Evolutionary conservation across 1,284 basidiomycete species (phyloP), one percentile per base, ranked within the genome.

Genomic region (Jaminaea rosea): DNA sequence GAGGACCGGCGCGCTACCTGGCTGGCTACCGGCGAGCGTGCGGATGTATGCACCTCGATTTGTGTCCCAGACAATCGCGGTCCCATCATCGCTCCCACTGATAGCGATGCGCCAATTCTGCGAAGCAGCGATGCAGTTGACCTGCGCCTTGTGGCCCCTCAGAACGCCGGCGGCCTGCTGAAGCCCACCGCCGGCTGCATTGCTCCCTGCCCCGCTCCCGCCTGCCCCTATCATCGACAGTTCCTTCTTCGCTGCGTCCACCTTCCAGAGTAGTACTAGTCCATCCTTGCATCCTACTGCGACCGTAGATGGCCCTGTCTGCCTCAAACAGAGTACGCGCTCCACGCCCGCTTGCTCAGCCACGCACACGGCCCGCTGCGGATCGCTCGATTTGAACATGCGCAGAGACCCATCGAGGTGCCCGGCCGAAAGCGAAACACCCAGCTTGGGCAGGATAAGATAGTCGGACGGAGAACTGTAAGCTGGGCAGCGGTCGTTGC

Each of bases 51-150:
- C 50, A 24, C 56, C 62, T 24, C 84, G 79, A 67, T 96, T 94
- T 50, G 89, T 79, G 71, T 96, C 92, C 92, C 92, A 97, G 6
- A 94, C 63, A 13, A 85, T 84, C 0, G 85, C 88, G 53, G 83
- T 87, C 1, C 87, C 85, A 63, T 94, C 89, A 60, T 81, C 80
- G 5, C 87, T 86, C 5, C 89, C 89, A 56, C 86, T 92, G 42
- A 93, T 82, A 13, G 84, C 81, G 19, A 92, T 68, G 1, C 86
- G 87, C 89, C 89, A 94, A 0, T 84, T 76, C 28, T 84, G 78
- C 13, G 87, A 93, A 0, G 86, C 84, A 2, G 84, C 78, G 2
- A 94, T 77, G 62, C 83, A 85, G 0, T 80, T 73, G 6, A 94
- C 82, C 24, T 80, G 77, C 88, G 79, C 47, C 80, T 82, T 31